Percentiles rank a stretch among this genome's conserved stretches.
Conservation (phyloP, 2,329 filamentous ascomycete species). For the Helotiales sp. region DNA sequence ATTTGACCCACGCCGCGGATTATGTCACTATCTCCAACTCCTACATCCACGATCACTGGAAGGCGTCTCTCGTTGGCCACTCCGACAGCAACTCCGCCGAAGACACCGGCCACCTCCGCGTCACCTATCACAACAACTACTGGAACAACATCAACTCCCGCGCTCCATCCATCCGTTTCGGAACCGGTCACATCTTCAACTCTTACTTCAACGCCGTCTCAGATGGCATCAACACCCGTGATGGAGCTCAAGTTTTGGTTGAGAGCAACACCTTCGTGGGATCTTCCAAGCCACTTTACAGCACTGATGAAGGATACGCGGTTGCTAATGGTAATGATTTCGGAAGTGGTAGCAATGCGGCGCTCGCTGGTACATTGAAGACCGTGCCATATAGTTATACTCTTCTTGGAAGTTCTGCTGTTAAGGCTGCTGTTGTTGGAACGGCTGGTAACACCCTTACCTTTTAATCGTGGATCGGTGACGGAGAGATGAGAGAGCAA, state of each 20-base stretch:
- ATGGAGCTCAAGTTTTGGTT: slow-evolving; percentile 56
- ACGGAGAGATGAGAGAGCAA: background rate
- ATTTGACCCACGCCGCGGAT: slow-evolving; percentile 63
- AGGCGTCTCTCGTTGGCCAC: slow-evolving; percentile 61
- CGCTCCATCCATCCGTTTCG: slow-evolving; percentile 63
- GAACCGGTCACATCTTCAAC: slow-evolving; percentile 63
- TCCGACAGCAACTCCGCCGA: slow-evolving; percentile 56
- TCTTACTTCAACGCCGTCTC: slow-evolving; percentile 46
- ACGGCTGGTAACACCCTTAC: slow-evolving; percentile 38
- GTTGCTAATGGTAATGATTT: background rate
- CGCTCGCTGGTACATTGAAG: background rate
- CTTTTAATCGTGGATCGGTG: slow-evolving; percentile 26
- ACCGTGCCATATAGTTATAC: background rate
- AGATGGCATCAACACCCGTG: slow-evolving; percentile 57
- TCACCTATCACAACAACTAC: slow-evolving; percentile 69
- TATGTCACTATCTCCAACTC: slow-evolving; percentile 56
- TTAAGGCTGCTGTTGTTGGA: slow-evolving; percentile 27
- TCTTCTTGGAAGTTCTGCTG: slow-evolving; percentile 4
- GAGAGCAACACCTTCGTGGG: slow-evolving; percentile 54
- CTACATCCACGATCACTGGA: slow-evolving; percentile 60
- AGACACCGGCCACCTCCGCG: slow-evolving; percentile 60
- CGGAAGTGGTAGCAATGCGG: background rate
- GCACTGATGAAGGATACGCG: slow-evolving; percentile 33
- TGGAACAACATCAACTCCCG: slow-evolving; percentile 65
- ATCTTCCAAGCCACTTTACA: slow-evolving; percentile 46